These are phyloP conservation scores for Ganoderma resinaceum DNA, from an alignment of 1,284 basidiomycete genomes.

Conservation along the genomic window DNA sequence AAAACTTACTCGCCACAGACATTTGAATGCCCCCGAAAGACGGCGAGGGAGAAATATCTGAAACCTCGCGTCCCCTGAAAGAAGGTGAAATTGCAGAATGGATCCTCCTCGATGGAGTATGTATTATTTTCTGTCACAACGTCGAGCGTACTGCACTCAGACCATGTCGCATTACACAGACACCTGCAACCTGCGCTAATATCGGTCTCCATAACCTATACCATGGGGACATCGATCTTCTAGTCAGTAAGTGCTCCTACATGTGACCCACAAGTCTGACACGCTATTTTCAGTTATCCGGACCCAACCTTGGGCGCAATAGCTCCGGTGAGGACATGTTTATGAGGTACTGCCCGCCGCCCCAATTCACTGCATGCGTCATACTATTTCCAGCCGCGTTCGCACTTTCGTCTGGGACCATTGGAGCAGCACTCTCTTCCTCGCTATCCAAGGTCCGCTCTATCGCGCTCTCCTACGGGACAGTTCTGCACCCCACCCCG, in stretches of 20 bases:
- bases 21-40: slow-evolving; percentile 47
- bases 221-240: slow-evolving; percentile 84
- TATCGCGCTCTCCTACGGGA: slow-evolving; percentile 88
- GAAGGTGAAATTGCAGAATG: slow-evolving; percentile 86
- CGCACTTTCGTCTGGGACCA: slow-evolving; percentile 87
- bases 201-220: slow-evolving; percentile 90
- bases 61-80: slow-evolving; percentile 68
- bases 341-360: not conserved
- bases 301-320: slow-evolving; percentile 83
- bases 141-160: not conserved
- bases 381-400: slow-evolving; percentile 70
- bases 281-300: slow-evolving; percentile 61
- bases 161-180: slow-evolving; percentile 50
- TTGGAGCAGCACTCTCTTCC: slow-evolving; percentile 87
- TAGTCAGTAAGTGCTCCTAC: slow-evolving; percentile 54
- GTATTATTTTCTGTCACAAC: slow-evolving; percentile 30
- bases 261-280: not conserved
- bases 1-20: not conserved
- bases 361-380: not conserved
- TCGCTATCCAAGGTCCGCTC: slow-evolving; percentile 75
- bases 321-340: slow-evolving; percentile 62
- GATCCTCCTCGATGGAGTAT: slow-evolving; percentile 87
- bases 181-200: slow-evolving; percentile 91
- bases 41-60: slow-evolving; percentile 75
- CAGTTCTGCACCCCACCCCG: slow-evolving; percentile 76